A percentile compares a stretch with the other conserved stretches of the same genome.
Conservation (phyloP, 495 filamentous ascomycete species). For the Lasiosphaeriaceae sp. region DNA sequence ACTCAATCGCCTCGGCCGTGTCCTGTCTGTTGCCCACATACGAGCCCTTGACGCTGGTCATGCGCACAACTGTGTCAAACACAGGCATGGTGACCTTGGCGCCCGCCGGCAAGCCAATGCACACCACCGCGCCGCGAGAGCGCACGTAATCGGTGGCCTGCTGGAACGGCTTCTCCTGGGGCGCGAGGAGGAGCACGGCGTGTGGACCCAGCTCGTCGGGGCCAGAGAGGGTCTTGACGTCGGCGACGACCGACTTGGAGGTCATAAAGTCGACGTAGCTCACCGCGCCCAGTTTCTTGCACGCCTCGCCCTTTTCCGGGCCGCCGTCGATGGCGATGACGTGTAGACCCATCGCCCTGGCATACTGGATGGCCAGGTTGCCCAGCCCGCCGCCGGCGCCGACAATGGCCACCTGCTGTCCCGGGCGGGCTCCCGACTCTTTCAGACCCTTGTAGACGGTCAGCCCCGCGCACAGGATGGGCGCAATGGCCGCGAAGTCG, state of each 20-base stretch:
- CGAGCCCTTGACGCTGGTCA: constrained; percentile 85
- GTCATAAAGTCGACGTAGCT: constrained; percentile 73
- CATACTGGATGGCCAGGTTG: constrained; percentile 73
- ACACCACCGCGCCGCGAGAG: constrained; percentile 71
- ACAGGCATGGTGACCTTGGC: constrained; percentile 77
- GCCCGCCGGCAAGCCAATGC: constrained; percentile 75
- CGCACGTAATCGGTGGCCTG: constrained; percentile 78
- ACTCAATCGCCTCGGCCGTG: constrained; percentile 77
- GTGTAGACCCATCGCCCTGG: constrained; percentile 80
- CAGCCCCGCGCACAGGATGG: constrained; percentile 81
- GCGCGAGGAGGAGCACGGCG: constrained; percentile 78
- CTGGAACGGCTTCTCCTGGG: constrained; percentile 84
- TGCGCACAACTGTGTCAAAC: constrained; percentile 73
- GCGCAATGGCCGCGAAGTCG: constrained; percentile 68
- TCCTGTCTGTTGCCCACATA: constrained; percentile 89
- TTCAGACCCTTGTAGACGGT: constrained; percentile 88
- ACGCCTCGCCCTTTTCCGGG: constrained; percentile 69
- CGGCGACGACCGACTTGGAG: constrained; percentile 68
- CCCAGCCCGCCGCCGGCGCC: constrained; percentile 82
- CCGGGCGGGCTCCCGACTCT: constrained; percentile 64
- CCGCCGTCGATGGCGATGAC: constrained; percentile 75
- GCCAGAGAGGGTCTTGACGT: constrained; percentile 67
- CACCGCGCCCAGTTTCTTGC: constrained; percentile 61
- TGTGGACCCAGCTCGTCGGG: constrained; percentile 79
- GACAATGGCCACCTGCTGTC: constrained; percentile 74